phyloP scores from a whole-genome alignment of 805 yeast genomes.

The Starmerella gropengiesseri region DNA sequence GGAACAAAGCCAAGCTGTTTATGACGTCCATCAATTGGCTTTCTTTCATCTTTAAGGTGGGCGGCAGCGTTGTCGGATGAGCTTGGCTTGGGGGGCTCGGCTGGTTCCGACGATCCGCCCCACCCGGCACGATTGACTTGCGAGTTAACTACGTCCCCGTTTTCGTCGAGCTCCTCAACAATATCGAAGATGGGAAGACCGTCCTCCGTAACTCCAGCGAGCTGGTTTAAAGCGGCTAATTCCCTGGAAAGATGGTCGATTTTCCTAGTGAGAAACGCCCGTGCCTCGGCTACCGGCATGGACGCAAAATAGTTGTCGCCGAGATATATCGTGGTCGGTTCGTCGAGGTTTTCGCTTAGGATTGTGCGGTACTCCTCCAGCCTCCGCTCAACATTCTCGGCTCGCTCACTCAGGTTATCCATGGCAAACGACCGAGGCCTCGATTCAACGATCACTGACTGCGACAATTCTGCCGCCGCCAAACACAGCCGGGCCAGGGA shows the following conservation, averaged over 20 bases:
- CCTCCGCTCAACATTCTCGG: conserved; percentile 1
- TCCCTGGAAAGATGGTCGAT: conserved; percentile 13
- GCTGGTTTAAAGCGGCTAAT: conserved; percentile 12
- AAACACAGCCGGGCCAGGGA: too few species aligned
- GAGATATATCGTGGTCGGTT: conserved; percentile 20
- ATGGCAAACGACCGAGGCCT: neutral
- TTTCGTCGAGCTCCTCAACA: conserved; percentile 71
- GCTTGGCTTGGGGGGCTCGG: neutral
- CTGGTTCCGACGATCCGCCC: neutral
- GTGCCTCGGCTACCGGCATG: conserved; percentile 18
- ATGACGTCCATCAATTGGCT: neutral
- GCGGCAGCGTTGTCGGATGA: neutral
- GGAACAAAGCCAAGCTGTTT: neutral
- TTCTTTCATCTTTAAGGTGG: neutral
- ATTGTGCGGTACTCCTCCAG: conserved; percentile 14
- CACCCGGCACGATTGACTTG: conserved; percentile 32
- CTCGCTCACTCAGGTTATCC: conserved; percentile 4
- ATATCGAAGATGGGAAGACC: conserved; percentile 69
- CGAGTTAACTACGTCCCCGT: conserved; percentile 54
- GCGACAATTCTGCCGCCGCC: too few species aligned
- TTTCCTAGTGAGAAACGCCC: conserved; percentile 19
- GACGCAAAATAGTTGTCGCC: conserved; percentile 29
- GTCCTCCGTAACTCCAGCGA: conserved; percentile 32
- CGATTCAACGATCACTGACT: too few species aligned
- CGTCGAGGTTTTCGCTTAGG: neutral